phyloP scores from a whole-genome alignment of 805 yeast genomes.

The Grigorovia humatica region DNA sequence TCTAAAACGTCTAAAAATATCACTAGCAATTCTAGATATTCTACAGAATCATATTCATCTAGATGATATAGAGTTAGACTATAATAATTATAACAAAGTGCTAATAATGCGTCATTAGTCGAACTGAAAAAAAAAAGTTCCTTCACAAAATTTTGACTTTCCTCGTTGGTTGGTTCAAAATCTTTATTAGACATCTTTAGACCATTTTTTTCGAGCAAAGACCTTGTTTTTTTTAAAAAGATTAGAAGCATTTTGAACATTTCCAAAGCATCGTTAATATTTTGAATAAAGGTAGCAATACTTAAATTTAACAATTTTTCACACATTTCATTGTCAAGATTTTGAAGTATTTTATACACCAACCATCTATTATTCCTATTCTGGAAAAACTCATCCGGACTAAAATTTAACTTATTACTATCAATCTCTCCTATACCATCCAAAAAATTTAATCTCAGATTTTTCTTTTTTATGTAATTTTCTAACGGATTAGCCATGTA shows the following conservation, averaged over 20 bases:
- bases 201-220: slow-evolving; percentile 9
- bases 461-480: slow-evolving; percentile 11
- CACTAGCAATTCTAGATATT: slow-evolving; percentile 21
- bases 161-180: neutral
- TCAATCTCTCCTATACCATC: neutral
- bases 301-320: slow-evolving; percentile 9
- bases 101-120: slow-evolving; percentile 16
- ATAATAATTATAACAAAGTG: slow-evolving; percentile 18
- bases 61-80: slow-evolving; percentile 19
- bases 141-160: slow-evolving; percentile 3
- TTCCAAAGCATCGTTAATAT: slow-evolving; percentile 11
- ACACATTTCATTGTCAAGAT: slow-evolving; percentile 13
- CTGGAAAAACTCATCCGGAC: neutral
- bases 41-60: slow-evolving; percentile 7
- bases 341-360: slow-evolving; percentile 8
- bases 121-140: slow-evolving; percentile 10
- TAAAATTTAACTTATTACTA: neutral
- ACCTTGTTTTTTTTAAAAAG: slow-evolving; percentile 7
- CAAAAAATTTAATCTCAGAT: neutral
- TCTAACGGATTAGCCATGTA: slow-evolving; percentile 22
- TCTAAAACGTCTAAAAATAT: slow-evolving; percentile 17
- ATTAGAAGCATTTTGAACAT: slow-evolving; percentile 13
- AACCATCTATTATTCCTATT: slow-evolving; percentile 11
- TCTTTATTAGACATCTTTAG: slow-evolving; percentile 2
- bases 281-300: slow-evolving; percentile 3